Percentiles rank a stretch among this genome's conserved stretches.
Evolutionary conservation across 2,329 filamentous ascomycete genomes (phyloP).

Genomic region (Penicillium crustosum): DNA sequence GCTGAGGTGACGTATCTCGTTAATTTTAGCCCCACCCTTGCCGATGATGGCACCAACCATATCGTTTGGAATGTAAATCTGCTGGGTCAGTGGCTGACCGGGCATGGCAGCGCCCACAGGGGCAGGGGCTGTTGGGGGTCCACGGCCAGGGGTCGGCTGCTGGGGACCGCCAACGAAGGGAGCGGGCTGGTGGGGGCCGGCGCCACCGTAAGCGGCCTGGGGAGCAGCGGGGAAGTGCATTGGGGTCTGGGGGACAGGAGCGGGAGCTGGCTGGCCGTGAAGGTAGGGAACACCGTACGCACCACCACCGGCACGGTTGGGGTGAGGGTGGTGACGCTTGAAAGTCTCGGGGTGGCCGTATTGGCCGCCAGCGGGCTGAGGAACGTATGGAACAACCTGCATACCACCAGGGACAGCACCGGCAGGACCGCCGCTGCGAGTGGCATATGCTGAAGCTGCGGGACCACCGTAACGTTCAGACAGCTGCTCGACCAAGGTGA

Average conservation of each 20-base stretch:
- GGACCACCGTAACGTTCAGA: constrained; percentile 96
- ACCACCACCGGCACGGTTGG: constrained; percentile 73
- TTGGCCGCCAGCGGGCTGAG: constrained; percentile 87
- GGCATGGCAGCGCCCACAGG: constrained; percentile 74
- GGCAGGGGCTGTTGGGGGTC: constrained; percentile 62
- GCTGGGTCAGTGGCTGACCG: constrained; percentile 86
- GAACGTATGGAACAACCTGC: constrained; percentile 98
- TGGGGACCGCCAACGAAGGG: constrained; percentile 63
- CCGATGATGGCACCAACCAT: constrained; percentile 99
- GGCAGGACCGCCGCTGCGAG: constrained; percentile 86
- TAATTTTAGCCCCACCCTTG: constrained; percentile 98
- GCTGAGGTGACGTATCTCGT: constrained; percentile 94
- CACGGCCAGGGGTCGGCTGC: constrained; percentile 60
- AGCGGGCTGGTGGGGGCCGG: constrained; percentile 74
- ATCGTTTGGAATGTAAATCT: constrained; percentile 98
- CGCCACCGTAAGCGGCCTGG: constrained; percentile 72
- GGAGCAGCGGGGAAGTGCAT: constrained; percentile 80
- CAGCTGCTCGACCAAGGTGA: constrained; percentile 95
- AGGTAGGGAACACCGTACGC: constrained; percentile 70
- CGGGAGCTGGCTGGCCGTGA: constrained; percentile 61
- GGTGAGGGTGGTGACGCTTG: constrained; percentile 69
- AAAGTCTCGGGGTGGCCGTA: constrained; percentile 89
- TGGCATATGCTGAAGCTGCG: constrained; percentile 95
- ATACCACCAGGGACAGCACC: constrained; percentile 94
- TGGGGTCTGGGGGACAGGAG: constrained; percentile 60